phyloP scores from a whole-genome alignment of 768 basidiomycete genomes.

The Lactifluus echinatus region DNA sequence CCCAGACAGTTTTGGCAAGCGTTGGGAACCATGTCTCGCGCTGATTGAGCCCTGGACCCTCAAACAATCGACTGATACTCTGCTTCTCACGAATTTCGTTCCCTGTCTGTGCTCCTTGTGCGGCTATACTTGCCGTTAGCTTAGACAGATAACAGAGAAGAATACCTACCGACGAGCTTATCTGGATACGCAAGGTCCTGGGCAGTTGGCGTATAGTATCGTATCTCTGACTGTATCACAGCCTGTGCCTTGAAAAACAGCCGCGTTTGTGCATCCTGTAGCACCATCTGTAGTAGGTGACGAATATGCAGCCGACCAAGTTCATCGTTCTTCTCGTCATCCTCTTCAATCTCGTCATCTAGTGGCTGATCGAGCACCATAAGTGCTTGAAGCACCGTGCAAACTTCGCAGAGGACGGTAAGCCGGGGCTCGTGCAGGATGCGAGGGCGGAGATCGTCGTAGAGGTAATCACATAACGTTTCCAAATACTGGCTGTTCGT shows the following conservation, averaged over 20 bases:
- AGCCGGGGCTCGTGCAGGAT: constrained; percentile 90
- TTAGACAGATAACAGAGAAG: background rate
- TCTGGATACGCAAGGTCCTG: constrained; percentile 86
- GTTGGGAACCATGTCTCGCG: constrained; percentile 92
- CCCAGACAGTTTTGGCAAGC: constrained; percentile 81
- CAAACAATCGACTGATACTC: constrained; percentile 59
- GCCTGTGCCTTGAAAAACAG: constrained; percentile 95
- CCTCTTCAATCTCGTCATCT: constrained; percentile 28
- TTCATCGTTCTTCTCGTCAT: constrained; percentile 32
- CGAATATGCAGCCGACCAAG: constrained; percentile 67
- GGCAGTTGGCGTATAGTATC: constrained; percentile 66
- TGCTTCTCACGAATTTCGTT: constrained; percentile 57
- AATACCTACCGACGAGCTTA: constrained; percentile 56
- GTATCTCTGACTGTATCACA: constrained; percentile 80
- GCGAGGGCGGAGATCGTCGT: constrained; percentile 90
- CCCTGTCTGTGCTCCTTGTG: constrained; percentile 36
- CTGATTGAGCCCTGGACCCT: constrained; percentile 58
- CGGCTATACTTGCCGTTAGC: constrained; percentile 29
- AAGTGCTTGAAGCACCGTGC: constrained; percentile 90
- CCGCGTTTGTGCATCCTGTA: constrained; percentile 94
- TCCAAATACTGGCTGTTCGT: constrained; percentile 75
- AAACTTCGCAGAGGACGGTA: constrained; percentile 85
- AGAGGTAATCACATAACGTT: constrained; percentile 85
- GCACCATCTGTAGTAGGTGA: constrained; percentile 74
- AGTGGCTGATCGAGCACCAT: constrained; percentile 80